These are phyloP conservation scores for Botrytis fabae DNA, from an alignment of 2,329 filamentous ascomycete genomes.

Conservation along the genomic window DNA sequence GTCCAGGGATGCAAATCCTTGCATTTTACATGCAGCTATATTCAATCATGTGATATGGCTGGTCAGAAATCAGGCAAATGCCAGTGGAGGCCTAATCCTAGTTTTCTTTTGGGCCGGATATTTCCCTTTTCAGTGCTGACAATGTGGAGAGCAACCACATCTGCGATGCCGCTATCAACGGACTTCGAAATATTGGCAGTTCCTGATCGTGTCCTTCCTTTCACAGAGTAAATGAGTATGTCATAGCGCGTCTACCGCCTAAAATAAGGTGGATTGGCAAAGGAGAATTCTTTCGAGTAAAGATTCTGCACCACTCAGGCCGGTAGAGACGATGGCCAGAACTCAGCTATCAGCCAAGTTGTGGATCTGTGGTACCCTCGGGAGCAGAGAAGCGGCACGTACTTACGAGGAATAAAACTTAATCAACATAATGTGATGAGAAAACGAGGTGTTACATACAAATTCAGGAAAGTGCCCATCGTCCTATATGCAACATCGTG, in stretches of 20 bases:
- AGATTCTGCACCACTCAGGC: neutral
- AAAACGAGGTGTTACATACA: neutral
- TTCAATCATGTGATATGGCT: conserved; percentile 27
- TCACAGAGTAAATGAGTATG: neutral
- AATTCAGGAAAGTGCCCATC: conserved; percentile 9
- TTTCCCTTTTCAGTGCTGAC: conserved; percentile 5
- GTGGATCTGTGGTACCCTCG: neutral
- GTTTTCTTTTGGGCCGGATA: neutral
- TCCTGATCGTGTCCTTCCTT: neutral
- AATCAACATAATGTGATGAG: conserved; percentile 1
- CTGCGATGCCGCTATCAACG: neutral
- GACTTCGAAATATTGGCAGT: neutral
- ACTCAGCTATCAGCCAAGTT: conserved; percentile 1
- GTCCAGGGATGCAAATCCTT: conserved; percentile 24
- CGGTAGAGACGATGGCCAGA: neutral
- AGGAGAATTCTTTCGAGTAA: neutral
- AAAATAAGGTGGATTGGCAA: neutral
- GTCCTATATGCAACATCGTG: conserved; percentile 17
- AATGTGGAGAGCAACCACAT: neutral
- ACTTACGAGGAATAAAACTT: conserved; percentile 5
- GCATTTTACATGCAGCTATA: conserved; percentile 24
- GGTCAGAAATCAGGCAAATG: conserved; percentile 10
- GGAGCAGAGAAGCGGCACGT: conserved; percentile 9
- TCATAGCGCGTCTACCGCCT: conserved; percentile 12
- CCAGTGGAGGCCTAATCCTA: conserved; percentile 4